These are phyloP conservation scores for Yarrowia divulgata DNA, from an alignment of 805 yeast species.

Conservation along the genomic window DNA sequence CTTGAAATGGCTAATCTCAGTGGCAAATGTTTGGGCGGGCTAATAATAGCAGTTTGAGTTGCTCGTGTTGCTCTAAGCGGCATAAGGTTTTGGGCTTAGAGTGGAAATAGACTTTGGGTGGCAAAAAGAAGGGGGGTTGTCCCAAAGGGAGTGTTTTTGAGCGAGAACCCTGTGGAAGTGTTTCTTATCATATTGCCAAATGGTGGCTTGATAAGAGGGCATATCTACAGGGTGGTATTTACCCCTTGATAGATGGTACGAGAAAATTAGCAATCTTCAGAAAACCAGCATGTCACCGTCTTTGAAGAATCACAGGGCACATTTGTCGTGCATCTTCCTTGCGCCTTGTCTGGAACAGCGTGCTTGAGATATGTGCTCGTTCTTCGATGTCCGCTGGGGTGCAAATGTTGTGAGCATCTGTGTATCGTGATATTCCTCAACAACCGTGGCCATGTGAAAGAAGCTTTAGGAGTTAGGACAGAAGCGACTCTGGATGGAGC, in stretches of 20 bases:
- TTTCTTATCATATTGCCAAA: conserved; percentile 6
- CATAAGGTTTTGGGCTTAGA: neutral
- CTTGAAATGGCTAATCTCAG: neutral
- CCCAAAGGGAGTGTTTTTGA: neutral
- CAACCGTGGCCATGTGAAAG: conserved; percentile 12
- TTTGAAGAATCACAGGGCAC: neutral
- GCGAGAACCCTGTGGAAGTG: conserved; percentile 2
- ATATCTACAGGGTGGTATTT: neutral
- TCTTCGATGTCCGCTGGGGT: conserved; percentile 24
- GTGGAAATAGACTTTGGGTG: conserved; percentile 15
- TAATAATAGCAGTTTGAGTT: conserved; percentile 10
- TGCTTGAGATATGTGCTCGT: conserved; percentile 28
- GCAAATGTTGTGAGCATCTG: neutral
- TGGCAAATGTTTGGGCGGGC: conserved; percentile 8
- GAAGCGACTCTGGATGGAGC: neutral
- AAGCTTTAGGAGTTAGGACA: neutral
- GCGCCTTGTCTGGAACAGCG: neutral
- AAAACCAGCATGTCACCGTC: too few species aligned
- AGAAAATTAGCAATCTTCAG: too few species aligned
- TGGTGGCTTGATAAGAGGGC: conserved; percentile 13
- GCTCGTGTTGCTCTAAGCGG: conserved; percentile 30
- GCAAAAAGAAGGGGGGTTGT: conserved; percentile 20
- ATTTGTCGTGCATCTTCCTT: conserved; percentile 2
- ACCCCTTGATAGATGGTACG: neutral
- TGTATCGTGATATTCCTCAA: neutral